Evolutionary conservation across 106 monocot species (phyloP).

Genomic region (Apostasia ramifera): DNA sequence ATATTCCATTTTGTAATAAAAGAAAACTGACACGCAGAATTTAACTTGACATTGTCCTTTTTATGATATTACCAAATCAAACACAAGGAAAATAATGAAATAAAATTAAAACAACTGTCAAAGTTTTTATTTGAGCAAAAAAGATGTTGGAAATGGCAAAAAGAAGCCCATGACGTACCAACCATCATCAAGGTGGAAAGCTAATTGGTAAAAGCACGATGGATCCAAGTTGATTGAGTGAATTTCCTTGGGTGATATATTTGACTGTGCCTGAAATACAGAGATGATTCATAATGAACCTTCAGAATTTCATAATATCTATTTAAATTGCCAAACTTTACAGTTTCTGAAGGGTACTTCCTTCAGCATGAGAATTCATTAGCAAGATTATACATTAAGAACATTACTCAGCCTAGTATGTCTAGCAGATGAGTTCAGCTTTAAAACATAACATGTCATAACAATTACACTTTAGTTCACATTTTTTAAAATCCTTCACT

Average conservation of each 20-base stretch:
- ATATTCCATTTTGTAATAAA: background rate
- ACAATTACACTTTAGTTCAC: no score
- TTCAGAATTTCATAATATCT: background rate
- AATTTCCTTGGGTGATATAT: conserved; percentile 59
- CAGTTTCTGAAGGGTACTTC: no score
- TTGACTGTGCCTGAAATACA: conserved; percentile 74
- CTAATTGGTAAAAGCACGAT: conserved; percentile 70
- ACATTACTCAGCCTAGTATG: no score
- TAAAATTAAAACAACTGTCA: background rate
- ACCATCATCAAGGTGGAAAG: conserved; percentile 96
- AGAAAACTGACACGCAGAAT: background rate
- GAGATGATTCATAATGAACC: background rate
- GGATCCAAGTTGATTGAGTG: conserved; percentile 75
- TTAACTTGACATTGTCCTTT: background rate
- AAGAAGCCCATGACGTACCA: conserved; percentile 47
- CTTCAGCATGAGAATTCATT: no score
- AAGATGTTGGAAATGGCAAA: background rate
- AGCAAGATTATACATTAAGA: no score
- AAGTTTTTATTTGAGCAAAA: background rate
- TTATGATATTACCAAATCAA: background rate
- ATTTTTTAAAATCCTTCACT: no score
- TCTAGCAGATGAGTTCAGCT: no score
- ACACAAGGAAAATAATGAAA: background rate
- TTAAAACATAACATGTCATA: no score
- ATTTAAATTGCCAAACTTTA: no score